Base-by-base conservation (phyloP, 1,284 basidiomycete species). In the Fomitopsis betulina region DNA sequence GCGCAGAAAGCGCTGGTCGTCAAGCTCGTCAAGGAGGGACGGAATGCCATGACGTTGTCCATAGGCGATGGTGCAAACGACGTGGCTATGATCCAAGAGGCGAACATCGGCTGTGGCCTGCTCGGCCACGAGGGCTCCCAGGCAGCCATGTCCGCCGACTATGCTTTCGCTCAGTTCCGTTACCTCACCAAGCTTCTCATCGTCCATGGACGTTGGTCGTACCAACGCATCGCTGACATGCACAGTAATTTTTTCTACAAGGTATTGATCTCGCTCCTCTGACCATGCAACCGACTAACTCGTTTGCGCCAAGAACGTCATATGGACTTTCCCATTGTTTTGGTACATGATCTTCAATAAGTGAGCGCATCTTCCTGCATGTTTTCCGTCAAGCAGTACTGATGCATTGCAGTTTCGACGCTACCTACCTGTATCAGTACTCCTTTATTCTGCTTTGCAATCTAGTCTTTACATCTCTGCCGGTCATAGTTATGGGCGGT, bases 171-270 rank as follows among this genome's bases (percentile, higher is more conserved):
- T 2, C 96, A 98, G 70, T 99, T 99, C 79, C 81, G 96, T 56
- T 98, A 90, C 79, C 74, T 98, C 59, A 96, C 94, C 1, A 93
- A 95, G 70, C 76, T 98, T 42, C 79, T 99, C 17, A 82, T 99
- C 59, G 96, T 98, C 3, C 96, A 98, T 68, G 96, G 96, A 5
- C 86, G 94, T 42, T 96, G 96, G 95, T 96, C 93, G 37, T 98
- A 98, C 74, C 89, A 95, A 66, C 91, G 96, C 47, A 83, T 98
- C 43, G 94, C 96, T n/a, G 94, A 97, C 68, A 94, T 96, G 94
- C 93, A 96, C 68, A 90, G 90, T 63, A 96, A 95, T 74, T 98
- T 98, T 78, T 98, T 98, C 79, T 98, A 98, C 84, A 98, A 98
- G 83, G 89, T 90, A 53, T 49, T 71, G 62, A 40, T 52, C 52